These are phyloP conservation scores for Ambrosia artemisiifolia DNA, from an alignment of 129 eudicot genomes.

Conservation along the genomic window DNA sequence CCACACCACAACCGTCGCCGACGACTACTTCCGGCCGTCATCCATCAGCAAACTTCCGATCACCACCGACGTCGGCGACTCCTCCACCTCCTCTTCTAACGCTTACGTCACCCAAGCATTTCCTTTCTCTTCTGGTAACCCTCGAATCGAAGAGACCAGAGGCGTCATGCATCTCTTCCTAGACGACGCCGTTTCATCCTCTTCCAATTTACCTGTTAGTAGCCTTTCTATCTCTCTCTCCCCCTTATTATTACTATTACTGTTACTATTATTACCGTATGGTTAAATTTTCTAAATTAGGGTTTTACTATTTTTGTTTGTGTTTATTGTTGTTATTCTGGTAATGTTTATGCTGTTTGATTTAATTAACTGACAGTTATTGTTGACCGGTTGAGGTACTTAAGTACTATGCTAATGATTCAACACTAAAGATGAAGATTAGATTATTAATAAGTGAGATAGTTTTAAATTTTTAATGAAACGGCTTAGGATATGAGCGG, in stretches of 20 bases:
- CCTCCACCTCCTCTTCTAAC: conserved; percentile 31
- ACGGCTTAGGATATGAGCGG: no score
- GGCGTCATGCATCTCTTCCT: conserved; percentile 78
- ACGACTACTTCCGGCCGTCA: conserved; percentile 42
- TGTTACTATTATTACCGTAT: not conserved
- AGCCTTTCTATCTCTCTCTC: not conserved
- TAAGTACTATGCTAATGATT: no score
- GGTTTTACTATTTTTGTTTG: not conserved
- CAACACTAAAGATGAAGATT: no score
- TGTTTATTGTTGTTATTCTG: not conserved
- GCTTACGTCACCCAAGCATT: conserved; percentile 49
- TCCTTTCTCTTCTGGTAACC: conserved; percentile 94
- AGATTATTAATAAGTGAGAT: no score
- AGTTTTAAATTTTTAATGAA: no score
- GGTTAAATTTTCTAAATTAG: not conserved
- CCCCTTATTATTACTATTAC: no score
- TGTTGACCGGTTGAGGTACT: no score
- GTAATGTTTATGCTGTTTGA: no score
- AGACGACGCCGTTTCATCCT: conserved; percentile 50
- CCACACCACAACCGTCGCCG: conserved; percentile 38
- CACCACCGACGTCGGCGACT: conserved; percentile 37
- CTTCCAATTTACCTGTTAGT: conserved; percentile 65
- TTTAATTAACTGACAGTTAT: no score
- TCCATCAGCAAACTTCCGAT: conserved; percentile 33
- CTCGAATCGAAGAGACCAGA: conserved; percentile 87